Evolutionary conservation across 1,284 basidiomycete species (phyloP).

Genomic region (Trichosporon ovoides): DNA sequence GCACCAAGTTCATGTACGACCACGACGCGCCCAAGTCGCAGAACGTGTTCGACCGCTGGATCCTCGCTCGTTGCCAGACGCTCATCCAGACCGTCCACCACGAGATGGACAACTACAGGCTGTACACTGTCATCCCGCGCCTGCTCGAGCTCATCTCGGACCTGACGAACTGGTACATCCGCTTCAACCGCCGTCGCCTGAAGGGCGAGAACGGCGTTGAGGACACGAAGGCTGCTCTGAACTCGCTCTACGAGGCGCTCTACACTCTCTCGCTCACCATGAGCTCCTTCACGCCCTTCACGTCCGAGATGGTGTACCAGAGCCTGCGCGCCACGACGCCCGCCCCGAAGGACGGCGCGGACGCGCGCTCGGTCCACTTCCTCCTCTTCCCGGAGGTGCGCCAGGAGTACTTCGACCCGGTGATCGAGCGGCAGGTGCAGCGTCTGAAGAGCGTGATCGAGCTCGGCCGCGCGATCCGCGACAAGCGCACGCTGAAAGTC

Average conservation of each 20-base stretch:
- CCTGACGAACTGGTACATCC: slow-evolving; percentile 99
- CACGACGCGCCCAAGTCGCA: slow-evolving; percentile 73
- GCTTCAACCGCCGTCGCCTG: slow-evolving; percentile 91
- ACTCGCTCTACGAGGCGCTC: slow-evolving; percentile 92
- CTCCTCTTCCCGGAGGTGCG: slow-evolving; percentile 88
- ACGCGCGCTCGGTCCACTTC: slow-evolving; percentile 93
- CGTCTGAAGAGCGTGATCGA: slow-evolving; percentile 95
- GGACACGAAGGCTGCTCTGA: slow-evolving; percentile 83
- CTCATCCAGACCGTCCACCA: slow-evolving; percentile 84
- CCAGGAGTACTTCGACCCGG: slow-evolving; percentile 91
- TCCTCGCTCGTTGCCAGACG: slow-evolving; percentile 93
- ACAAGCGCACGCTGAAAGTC: slow-evolving; percentile 79
- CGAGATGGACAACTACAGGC: slow-evolving; percentile 93
- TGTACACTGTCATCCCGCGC: slow-evolving; percentile 98
- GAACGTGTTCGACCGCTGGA: slow-evolving; percentile 99
- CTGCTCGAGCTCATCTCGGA: slow-evolving; percentile 90
- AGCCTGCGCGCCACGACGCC: slow-evolving; percentile 80
- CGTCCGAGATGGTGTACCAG: slow-evolving; percentile 96
- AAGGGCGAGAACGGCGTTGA: slow-evolving; percentile 92
- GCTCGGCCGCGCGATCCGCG: slow-evolving; percentile 80
- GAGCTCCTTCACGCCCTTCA: slow-evolving; percentile 97
- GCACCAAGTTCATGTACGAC: slow-evolving; percentile 79
- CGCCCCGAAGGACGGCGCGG: slow-evolving; percentile 61
- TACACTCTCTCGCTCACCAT: slow-evolving; percentile 92
- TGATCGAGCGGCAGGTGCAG: slow-evolving; percentile 90